A percentile compares a stretch with the other conserved stretches of the same genome.
phyloP scores from a whole-genome alignment of 495 filamentous ascomycete species.

The Penicillium roqueforti region DNA sequence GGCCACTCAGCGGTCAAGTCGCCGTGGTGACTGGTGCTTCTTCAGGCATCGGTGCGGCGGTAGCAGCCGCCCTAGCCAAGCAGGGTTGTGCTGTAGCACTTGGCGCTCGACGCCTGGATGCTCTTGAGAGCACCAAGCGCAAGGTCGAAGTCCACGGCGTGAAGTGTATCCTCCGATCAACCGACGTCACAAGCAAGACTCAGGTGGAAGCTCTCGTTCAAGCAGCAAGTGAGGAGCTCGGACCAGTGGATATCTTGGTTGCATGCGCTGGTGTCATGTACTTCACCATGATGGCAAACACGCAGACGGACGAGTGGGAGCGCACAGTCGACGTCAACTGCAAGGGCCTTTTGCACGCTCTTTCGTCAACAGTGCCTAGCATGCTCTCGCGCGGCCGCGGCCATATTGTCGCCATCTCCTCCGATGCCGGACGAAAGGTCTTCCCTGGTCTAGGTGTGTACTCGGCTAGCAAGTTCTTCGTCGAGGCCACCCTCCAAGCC shows the following conservation, averaged over 20 bases:
- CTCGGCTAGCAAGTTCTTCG: slow-evolving; percentile 69
- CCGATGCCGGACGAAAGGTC: slow-evolving; percentile 65
- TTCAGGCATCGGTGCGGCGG: slow-evolving; percentile 49
- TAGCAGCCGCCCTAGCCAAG: slow-evolving; percentile 45
- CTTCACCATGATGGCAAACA: slow-evolving; percentile 69
- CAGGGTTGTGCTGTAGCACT: slow-evolving; percentile 60
- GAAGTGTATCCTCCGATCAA: slow-evolving; percentile 55
- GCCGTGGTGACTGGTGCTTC: slow-evolving; percentile 50
- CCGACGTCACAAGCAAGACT: slow-evolving; percentile 55
- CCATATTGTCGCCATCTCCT: slow-evolving; percentile 67
- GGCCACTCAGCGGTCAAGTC: slow-evolving; percentile 49
- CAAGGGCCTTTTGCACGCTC: slow-evolving; percentile 63
- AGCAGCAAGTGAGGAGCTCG: slow-evolving; percentile 50
- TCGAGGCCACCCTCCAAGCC: slow-evolving; percentile 63
- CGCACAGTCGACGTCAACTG: slow-evolving; percentile 68
- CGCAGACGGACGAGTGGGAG: slow-evolving; percentile 61
- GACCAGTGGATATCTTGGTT: slow-evolving; percentile 61
- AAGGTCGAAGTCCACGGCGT: slow-evolving; percentile 45
- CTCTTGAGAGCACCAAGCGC: slow-evolving; percentile 53
- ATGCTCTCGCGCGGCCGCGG: slow-evolving; percentile 59
- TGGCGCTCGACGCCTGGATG: slow-evolving; percentile 57
- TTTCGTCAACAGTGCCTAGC: slow-evolving; percentile 53
- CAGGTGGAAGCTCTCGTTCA: slow-evolving; percentile 55
- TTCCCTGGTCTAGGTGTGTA: slow-evolving; percentile 72
- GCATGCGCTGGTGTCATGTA: slow-evolving; percentile 73